Evolutionary conservation across 192 early-diverging fungal species (phyloP).

Genomic region (Rhizophagus prolifer): DNA sequence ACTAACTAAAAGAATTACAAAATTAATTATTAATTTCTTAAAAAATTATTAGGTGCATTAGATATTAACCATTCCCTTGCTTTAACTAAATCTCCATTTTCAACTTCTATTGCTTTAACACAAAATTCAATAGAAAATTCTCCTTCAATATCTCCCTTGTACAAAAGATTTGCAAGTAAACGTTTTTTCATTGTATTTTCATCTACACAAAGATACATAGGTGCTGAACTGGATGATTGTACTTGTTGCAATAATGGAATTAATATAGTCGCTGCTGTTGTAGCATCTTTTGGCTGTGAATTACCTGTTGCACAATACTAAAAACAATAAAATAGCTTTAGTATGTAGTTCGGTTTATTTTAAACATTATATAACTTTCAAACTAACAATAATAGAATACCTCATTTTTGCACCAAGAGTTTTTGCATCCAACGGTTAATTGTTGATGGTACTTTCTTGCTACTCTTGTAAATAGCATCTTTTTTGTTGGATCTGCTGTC

Average conservation of each 20-base stretch:
- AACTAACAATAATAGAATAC: slow-evolving; percentile 25
- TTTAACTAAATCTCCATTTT: slow-evolving; percentile 48
- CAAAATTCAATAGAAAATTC: slow-evolving; percentile 62
- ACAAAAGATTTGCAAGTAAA: slow-evolving; percentile 44
- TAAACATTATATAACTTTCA: not conserved
- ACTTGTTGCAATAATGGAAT: slow-evolving; percentile 50
- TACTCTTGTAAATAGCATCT: slow-evolving; percentile 72
- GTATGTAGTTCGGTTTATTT: slow-evolving; percentile 9
- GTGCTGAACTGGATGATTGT: slow-evolving; percentile 29
- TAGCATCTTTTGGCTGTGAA: slow-evolving; percentile 55
- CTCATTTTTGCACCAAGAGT: slow-evolving; percentile 63
- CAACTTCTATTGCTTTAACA: slow-evolving; percentile 62
- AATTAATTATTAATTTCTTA: not conserved
- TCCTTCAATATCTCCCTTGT: slow-evolving; percentile 24
- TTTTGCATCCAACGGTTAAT: slow-evolving; percentile 75
- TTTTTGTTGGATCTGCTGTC: slow-evolving; percentile 71
- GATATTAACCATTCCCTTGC: slow-evolving; percentile 58
- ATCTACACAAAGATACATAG: slow-evolving; percentile 64
- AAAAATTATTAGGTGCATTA: slow-evolving; percentile 16
- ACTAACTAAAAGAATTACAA: no score
- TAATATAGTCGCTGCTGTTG: slow-evolving; percentile 56
- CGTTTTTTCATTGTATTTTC: slow-evolving; percentile 53
- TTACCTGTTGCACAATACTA: slow-evolving; percentile 47
- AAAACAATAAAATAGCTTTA: not conserved
- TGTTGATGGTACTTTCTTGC: slow-evolving; percentile 72